Conservation (phyloP, 768 basidiomycete species). For the Baorangia bicolor region DNA sequence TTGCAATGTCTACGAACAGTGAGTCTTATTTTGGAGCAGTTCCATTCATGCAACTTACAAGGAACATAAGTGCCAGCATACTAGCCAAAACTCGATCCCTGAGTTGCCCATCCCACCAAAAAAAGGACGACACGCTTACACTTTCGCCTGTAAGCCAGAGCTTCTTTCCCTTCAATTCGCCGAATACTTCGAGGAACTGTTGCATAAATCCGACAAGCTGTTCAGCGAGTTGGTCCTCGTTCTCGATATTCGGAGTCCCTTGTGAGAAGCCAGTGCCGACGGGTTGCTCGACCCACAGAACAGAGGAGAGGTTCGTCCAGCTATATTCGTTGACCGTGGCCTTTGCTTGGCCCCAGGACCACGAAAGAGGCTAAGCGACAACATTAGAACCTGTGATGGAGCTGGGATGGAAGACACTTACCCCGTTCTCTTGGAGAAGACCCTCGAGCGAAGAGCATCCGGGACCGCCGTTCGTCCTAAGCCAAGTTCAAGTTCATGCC, state of each 20-base stretch:
- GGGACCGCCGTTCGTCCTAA: slow-evolving; percentile 79
- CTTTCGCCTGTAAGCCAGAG: slow-evolving; percentile 73
- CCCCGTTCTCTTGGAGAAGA: slow-evolving; percentile 72
- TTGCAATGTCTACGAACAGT: slow-evolving; percentile 58
- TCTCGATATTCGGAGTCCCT: slow-evolving; percentile 60
- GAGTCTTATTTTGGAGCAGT: neutral
- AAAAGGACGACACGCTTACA: slow-evolving; percentile 41
- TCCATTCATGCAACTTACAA: slow-evolving; percentile 35
- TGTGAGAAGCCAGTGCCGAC: slow-evolving; percentile 79
- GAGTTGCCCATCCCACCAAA: neutral
- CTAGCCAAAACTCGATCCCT: slow-evolving; percentile 31
- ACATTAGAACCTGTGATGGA: slow-evolving; percentile 19
- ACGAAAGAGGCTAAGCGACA: slow-evolving; percentile 56
- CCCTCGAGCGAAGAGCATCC: slow-evolving; percentile 77
- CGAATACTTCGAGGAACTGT: slow-evolving; percentile 75
- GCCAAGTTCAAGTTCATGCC: neutral
- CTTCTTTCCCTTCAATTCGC: slow-evolving; percentile 70
- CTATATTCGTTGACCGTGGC: slow-evolving; percentile 65
- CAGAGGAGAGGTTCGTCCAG: slow-evolving; percentile 78
- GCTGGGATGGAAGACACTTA: slow-evolving; percentile 31
- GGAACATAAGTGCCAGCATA: slow-evolving; percentile 73
- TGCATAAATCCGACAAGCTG: slow-evolving; percentile 59
- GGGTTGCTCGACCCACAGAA: slow-evolving; percentile 77
- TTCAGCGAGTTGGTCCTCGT: slow-evolving; percentile 56
- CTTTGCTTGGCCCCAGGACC: slow-evolving; percentile 61